Evolutionary conservation across 2,329 filamentous ascomycete genomes (phyloP), one percentile per base, ranked within the genome.

Genomic region (Claviceps sp.): DNA sequence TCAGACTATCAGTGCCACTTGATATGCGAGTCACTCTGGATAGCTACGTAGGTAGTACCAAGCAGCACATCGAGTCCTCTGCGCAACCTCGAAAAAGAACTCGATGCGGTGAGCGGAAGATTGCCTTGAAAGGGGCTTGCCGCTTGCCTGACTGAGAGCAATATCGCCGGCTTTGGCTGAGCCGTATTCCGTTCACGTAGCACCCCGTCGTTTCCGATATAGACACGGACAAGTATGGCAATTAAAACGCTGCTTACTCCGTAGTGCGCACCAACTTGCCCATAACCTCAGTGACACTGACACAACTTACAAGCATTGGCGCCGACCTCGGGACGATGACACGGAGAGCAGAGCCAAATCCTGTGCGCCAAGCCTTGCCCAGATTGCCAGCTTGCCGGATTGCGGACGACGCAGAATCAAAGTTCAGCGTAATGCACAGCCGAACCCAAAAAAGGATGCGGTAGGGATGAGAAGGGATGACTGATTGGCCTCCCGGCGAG

Each of bases 21-120:
- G 40, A 42, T 38, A 30, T 50, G 40, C 48, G 20, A 50, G 41
- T 38, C 41, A 26, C 44, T 49, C 48, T 45, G 30, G 30, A 50
- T 50, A 18, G 48, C 30, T 16, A 30, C 30, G 9, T 18, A 38
- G 18, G 46, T 37, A 26, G 47, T 38, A 26, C 47, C 8, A 48
- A 37, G 47, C 46, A 40, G 36, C 47, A 40, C 36, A 37, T 26
- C 36, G 47, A 48, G 47, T 37, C 45, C 24, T 47, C 45, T 36
- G 45, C 26, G 20, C 45, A 20, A 47, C 30, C 30, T 47, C 11
- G 30, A 47, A 36, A n/a, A 3, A 26, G 20, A n/a, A 14, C 9
- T 47, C 26, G 30, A 47, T 47, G 45, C 30, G 45, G 45, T 47
- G 45, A 46, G 44, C 26, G 44, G 26, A 18, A 46, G n/a, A 36